Conservation (phyloP, 2,329 filamentous ascomycete species). For the Cadophora luteo-olivacea region DNA sequence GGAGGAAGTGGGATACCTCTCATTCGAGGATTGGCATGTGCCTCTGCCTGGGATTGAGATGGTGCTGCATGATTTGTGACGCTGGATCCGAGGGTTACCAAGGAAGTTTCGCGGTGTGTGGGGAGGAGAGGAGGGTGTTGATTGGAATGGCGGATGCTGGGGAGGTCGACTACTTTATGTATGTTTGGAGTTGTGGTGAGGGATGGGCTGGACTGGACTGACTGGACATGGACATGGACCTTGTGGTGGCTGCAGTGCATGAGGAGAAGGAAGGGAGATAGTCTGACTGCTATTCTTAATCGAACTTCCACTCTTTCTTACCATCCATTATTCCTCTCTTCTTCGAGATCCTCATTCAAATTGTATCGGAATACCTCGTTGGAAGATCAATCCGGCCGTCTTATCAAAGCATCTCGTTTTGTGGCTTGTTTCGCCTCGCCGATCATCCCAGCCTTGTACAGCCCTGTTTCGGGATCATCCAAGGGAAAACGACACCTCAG, state of each 20-base stretch:
- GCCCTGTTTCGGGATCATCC: conserved; percentile 14
- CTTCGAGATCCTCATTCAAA: neutral
- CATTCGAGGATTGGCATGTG: conserved; percentile 19
- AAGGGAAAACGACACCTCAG: conserved; percentile 16
- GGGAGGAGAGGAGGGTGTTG: neutral
- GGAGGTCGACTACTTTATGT: neutral
- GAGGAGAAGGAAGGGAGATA: neutral
- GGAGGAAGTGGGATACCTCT: neutral
- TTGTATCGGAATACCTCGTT: too few species aligned
- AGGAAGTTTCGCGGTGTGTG: conserved; percentile 10
- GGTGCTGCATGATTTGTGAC: conserved; percentile 13
- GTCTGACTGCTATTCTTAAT: conserved; percentile 20
- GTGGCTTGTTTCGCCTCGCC: conserved; percentile 5
- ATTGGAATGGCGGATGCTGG: conserved; percentile 18
- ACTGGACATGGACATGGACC: neutral
- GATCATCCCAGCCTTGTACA: conserved; percentile 18
- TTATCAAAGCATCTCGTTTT: neutral
- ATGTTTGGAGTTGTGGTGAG: neutral
- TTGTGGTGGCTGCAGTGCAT: neutral
- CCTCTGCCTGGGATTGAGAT: conserved; percentile 12
- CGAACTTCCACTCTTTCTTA: conserved; percentile 8
- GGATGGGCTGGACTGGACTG: neutral
- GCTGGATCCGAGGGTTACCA: conserved; percentile 9
- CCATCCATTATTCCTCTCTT: neutral
- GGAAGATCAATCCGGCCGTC: neutral